phyloP scores from a whole-genome alignment of 1,284 basidiomycete species.

The Pseudomicrostroma phylloplanum region DNA sequence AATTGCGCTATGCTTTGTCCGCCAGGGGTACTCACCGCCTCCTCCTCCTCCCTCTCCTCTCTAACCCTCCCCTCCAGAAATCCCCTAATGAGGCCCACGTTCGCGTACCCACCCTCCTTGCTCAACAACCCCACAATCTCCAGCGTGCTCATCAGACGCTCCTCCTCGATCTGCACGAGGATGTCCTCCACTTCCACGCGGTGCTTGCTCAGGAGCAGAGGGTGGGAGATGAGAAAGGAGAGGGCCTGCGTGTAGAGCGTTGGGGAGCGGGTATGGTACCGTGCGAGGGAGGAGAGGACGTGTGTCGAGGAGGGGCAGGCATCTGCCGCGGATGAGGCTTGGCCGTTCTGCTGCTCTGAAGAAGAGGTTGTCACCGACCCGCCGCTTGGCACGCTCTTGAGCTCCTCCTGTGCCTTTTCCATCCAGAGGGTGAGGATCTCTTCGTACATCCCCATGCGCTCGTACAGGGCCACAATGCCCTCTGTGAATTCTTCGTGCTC shows the following conservation, averaged over 20 bases:
- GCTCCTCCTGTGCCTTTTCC: slow-evolving; percentile 52
- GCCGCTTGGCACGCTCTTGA: slow-evolving; percentile 19
- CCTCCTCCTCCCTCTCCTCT: slow-evolving; percentile 68
- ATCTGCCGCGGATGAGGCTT: slow-evolving; percentile 48
- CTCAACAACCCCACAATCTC: slow-evolving; percentile 81
- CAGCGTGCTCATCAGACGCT: slow-evolving; percentile 76
- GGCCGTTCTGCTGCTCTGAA: slow-evolving; percentile 46
- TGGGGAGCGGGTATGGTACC: slow-evolving; percentile 67
- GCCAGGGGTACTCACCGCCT: slow-evolving; percentile 52
- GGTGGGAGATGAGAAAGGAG: slow-evolving; percentile 70
- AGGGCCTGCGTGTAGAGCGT: slow-evolving; percentile 83
- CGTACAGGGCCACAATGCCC: slow-evolving; percentile 83
- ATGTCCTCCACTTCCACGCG: slow-evolving; percentile 62
- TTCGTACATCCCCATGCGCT: slow-evolving; percentile 89
- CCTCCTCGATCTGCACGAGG: slow-evolving; percentile 69
- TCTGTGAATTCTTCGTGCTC: slow-evolving; percentile 72
- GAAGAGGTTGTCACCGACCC: slow-evolving; percentile 3
- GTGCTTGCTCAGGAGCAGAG: slow-evolving; percentile 64
- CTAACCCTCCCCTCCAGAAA: slow-evolving; percentile 76
- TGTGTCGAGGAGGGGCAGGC: slow-evolving; percentile 49
- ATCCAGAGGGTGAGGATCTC: slow-evolving; percentile 89
- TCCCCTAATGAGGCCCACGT: slow-evolving; percentile 79
- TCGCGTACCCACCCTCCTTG: slow-evolving; percentile 70
- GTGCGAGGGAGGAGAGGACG: slow-evolving; percentile 66
- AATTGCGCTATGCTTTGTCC: too few relatives aligned